Evolutionary conservation across 1,284 basidiomycete genomes (phyloP), one percentile per base, ranked within the genome.

Genomic region (Ustilago crameri): DNA sequence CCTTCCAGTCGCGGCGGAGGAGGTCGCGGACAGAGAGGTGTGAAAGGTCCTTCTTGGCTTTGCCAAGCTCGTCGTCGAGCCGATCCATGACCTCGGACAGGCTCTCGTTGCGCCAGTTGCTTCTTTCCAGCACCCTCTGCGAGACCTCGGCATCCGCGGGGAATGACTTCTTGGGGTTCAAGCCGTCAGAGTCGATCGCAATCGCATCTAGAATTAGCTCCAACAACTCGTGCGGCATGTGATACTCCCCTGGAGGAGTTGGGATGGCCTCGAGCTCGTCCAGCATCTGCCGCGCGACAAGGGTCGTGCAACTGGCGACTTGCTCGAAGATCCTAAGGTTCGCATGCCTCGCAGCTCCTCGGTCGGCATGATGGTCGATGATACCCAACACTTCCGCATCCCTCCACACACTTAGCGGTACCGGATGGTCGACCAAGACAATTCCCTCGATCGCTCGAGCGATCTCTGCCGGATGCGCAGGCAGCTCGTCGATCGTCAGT

Each of bases 1-100:
- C 82, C 57, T 84, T 84, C 82, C 82, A 84, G 56, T 84, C 84
- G 5, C 84, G 59, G 9, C 84, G 73, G 4, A 84, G 57, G 43
- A 84, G 58, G 49, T 76, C 78, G 7, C 84, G 59, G 5, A 84
- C 47, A 38, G 74, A 74, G 14, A 84, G 72, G 14, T 56, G 67
- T 9, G 74, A 74, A 5, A 84, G 66, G n/a, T 76, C 74, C n/a
- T 74, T 75, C 47, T 82, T 76, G 23, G 83, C 80, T 20, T 58
- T 59, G 18, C 63, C 64, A 30, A 84, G 56, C 24, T 82, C 75
- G 17, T 69, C 49, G 51, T 77, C 75, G 1, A 84, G 59, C 0
- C 59, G 41, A 18, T 72, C 64, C 80, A 84, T 84, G 8, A 76
- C 70, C 12, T 76, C 56, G 22, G 32, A 3, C 8, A 79, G 46